These are phyloP conservation scores for Escallonia herrerae DNA, from an alignment of 129 eudicot species.

Conservation along the genomic window DNA sequence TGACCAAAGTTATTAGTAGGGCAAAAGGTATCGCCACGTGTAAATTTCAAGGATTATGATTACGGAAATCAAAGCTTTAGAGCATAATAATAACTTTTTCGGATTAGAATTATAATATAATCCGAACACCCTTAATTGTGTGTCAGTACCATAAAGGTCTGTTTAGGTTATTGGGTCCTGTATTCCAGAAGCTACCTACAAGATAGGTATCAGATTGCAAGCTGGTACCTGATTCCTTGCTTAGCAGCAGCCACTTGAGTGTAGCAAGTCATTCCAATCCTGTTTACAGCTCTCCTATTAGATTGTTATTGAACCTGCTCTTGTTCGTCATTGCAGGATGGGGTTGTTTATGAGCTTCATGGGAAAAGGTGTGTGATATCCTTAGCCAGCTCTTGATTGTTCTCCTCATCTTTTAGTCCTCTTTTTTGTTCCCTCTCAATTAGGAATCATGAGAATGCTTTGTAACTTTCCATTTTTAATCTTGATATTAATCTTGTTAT, in stretches of 20 bases:
- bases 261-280: constrained; percentile 41
- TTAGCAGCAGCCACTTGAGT: constrained; percentile 20
- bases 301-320: background rate
- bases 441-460: background rate
- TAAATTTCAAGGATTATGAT: too few relatives aligned
- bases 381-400: background rate
- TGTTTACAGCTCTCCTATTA: constrained; percentile 3
- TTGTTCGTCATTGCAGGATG: constrained; percentile 31
- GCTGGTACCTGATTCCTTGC: constrained; percentile 44
- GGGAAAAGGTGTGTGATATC: constrained; percentile 15
- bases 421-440: background rate
- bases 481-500: background rate
- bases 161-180: too few relatives aligned
- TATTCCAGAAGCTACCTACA: background rate
- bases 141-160: too few relatives aligned
- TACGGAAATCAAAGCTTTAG: too few relatives aligned
- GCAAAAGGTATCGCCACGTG: too few relatives aligned
- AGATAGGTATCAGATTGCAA: constrained; percentile 22
- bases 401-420: background rate
- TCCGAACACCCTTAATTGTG: too few relatives aligned
- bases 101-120: too few relatives aligned
- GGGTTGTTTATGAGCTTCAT: constrained; percentile 70
- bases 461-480: background rate
- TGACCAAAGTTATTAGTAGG: too few relatives aligned
- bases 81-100: too few relatives aligned